These are phyloP conservation scores for Curvularia lunata DNA, from an alignment of 2,329 filamentous ascomycete species.

Conservation along the genomic window DNA sequence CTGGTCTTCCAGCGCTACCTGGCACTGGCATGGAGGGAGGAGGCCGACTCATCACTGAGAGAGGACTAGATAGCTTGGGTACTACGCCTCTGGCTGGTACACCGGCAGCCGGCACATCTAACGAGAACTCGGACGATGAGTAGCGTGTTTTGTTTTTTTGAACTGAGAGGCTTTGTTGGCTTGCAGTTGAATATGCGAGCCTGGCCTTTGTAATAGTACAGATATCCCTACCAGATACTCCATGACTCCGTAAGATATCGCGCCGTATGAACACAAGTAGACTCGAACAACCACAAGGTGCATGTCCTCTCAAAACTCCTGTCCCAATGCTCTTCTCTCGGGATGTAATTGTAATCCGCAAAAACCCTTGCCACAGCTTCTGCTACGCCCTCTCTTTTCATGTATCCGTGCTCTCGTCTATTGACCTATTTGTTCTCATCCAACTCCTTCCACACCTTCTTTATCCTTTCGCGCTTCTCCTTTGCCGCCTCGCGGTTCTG, in stretches of 20 bases:
- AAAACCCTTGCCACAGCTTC: neutral
- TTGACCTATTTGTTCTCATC: slow-evolving; percentile 65
- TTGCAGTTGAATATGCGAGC: slow-evolving; percentile 3
- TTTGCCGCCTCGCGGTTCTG: slow-evolving; percentile 75
- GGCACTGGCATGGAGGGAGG: slow-evolving; percentile 36
- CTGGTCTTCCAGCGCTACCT: slow-evolving; percentile 49
- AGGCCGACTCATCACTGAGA: slow-evolving; percentile 37
- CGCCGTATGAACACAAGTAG: neutral
- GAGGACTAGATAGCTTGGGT: slow-evolving; percentile 47
- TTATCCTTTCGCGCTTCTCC: slow-evolving; percentile 72
- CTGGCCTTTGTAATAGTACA: slow-evolving; percentile 14
- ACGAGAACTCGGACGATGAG: slow-evolving; percentile 36
- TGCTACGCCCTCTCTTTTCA: neutral
- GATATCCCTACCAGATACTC: neutral
- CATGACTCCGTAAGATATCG: neutral
- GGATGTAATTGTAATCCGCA: neutral
- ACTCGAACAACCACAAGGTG: neutral
- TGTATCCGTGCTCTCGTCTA: neutral
- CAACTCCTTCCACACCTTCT: slow-evolving; percentile 79
- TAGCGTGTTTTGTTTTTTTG: slow-evolving; percentile 24
- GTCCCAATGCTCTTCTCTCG: neutral
- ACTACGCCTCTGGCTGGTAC: slow-evolving; percentile 46
- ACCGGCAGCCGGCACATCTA: slow-evolving; percentile 37
- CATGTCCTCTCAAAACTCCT: neutral
- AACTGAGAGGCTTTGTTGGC: slow-evolving; percentile 1